These are phyloP conservation scores for Corylus avellana DNA, from an alignment of 306 rosid genomes.

Conservation along the genomic window DNA sequence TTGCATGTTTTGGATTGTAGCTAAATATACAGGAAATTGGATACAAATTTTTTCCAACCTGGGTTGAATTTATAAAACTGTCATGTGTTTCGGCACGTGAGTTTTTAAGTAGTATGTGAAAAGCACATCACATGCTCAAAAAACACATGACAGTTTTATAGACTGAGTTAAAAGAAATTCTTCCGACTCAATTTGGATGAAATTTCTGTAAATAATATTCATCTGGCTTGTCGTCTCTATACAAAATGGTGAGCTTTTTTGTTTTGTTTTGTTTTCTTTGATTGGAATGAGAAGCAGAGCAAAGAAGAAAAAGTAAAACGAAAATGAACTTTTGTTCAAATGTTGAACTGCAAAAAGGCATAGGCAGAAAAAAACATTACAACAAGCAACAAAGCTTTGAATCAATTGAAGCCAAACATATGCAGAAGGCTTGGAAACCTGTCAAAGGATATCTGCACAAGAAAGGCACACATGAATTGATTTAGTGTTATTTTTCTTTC, in stretches of 20 bases:
- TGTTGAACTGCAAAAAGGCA: conserved; percentile 44
- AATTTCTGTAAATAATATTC: neutral
- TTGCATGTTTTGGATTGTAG: too few relatives aligned
- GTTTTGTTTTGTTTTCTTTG: neutral
- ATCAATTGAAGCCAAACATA: conserved; percentile 86
- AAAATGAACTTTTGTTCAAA: conserved; percentile 46
- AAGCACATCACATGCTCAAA: too few relatives aligned
- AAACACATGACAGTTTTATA: too few relatives aligned
- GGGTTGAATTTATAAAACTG: too few relatives aligned
- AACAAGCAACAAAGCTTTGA: conserved; percentile 81
- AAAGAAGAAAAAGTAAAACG: neutral
- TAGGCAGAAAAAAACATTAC: conserved; percentile 25
- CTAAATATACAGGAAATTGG: too few relatives aligned
- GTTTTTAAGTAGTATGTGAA: too few relatives aligned
- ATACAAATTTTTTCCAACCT: too few relatives aligned
- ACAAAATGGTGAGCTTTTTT: neutral
- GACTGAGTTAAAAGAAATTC: too few relatives aligned
- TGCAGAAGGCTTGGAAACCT: conserved; percentile 94
- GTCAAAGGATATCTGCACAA: conserved; percentile 86
- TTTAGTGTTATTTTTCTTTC: neutral
- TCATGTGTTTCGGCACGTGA: too few relatives aligned
- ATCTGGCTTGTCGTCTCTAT: neutral
- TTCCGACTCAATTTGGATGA: too few relatives aligned
- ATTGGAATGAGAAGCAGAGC: conserved; percentile 3
- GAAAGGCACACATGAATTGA: conserved; percentile 17